Percentiles rank a stretch among this genome's conserved stretches.
Evolutionary conservation across 116 monocot species (phyloP).

Genomic region (Trichopus zeylanicus): DNA sequence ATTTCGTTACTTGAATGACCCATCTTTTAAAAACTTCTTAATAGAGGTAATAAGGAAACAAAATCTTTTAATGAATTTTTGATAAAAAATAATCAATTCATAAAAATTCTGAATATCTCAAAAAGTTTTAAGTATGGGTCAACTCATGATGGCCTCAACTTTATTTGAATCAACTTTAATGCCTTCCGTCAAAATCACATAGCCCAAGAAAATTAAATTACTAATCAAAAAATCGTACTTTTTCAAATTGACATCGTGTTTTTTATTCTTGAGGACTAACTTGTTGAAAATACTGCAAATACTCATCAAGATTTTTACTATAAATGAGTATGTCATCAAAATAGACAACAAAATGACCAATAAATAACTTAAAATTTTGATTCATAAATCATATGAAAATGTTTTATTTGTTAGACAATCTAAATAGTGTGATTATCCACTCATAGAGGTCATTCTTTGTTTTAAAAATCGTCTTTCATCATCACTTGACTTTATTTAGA

Average conservation of each 20-base stretch:
- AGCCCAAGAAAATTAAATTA: neutral
- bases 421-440: neutral
- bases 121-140: neutral
- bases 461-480: conserved; percentile 11
- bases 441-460: too few species aligned
- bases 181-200: neutral
- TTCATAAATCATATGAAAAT: conserved; percentile 1
- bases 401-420: neutral
- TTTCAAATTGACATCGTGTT: neutral
- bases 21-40: neutral
- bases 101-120: neutral
- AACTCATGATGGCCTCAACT: neutral
- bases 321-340: conserved; percentile 9
- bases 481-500: neutral
- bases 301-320: neutral
- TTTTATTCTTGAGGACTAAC: neutral
- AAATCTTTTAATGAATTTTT: neutral
- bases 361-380: neutral
- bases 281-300: neutral
- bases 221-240: neutral
- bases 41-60: neutral
- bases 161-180: neutral
- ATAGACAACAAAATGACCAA: neutral
- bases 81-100: neutral
- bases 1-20: neutral